These are phyloP conservation scores for Claviceps cyperi DNA, from an alignment of 2,329 filamentous ascomycete species.

Conservation along the genomic window DNA sequence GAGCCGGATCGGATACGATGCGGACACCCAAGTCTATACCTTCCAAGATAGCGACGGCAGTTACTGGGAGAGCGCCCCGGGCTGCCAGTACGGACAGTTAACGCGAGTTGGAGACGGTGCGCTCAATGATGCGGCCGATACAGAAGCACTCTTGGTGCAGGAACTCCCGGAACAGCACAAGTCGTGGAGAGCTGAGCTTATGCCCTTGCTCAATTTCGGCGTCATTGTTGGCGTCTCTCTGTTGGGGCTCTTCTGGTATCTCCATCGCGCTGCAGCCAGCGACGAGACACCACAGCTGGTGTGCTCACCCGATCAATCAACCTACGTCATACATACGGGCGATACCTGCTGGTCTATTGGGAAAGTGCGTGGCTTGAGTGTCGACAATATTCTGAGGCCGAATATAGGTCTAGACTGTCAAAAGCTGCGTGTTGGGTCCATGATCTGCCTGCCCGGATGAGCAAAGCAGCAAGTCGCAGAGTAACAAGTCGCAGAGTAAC, in stretches of 20 bases:
- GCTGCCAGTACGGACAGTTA: conserved; percentile 33
- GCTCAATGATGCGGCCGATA: conserved; percentile 13
- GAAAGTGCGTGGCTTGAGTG: conserved; percentile 23
- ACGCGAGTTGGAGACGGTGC: conserved; percentile 22
- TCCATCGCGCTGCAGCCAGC: conserved; percentile 18
- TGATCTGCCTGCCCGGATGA: conserved; percentile 29
- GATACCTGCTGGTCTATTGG: conserved; percentile 42
- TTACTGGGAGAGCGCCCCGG: conserved; percentile 35
- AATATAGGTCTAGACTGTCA: conserved; percentile 36
- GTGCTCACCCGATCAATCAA: conserved; percentile 17
- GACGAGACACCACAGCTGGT: conserved; percentile 3
- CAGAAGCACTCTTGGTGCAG: conserved; percentile 18
- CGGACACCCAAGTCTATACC: conserved; percentile 37
- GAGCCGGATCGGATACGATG: conserved; percentile 40
- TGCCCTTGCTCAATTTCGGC: conserved; percentile 44
- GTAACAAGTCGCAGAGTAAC: background rate
- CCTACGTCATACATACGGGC: conserved; percentile 27
- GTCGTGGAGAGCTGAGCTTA: conserved; percentile 37
- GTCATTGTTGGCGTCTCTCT: conserved; percentile 37
- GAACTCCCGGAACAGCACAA: conserved; percentile 13
- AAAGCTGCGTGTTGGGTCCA: conserved; percentile 24
- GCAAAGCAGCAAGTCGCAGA: background rate
- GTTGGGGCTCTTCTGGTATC: conserved; percentile 34
- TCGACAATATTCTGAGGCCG: conserved; percentile 30
- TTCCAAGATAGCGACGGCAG: conserved; percentile 34